Percentiles rank a stretch among this genome's conserved stretches.
Evolutionary conservation across 2,329 filamentous ascomycete species (phyloP).

Genomic region (Paraphoma sp.): DNA sequence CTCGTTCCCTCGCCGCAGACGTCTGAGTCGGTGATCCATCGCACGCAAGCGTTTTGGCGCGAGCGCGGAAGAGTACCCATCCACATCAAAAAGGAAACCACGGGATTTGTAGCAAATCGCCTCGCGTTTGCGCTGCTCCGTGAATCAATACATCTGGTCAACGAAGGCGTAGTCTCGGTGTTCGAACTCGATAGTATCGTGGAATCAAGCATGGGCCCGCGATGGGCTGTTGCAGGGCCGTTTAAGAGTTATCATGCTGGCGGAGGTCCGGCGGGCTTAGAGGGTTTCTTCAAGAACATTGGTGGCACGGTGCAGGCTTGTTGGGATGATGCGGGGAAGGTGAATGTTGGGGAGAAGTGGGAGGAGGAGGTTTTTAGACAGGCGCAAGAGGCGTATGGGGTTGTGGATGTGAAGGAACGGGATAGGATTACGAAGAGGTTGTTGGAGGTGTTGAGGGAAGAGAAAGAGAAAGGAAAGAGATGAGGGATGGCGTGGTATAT

Average conservation of each 20-base stretch:
- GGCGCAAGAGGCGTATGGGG: constrained; percentile 56
- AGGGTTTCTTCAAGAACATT: constrained; percentile 63
- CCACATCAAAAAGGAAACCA: constrained; percentile 58
- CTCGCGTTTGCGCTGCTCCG: constrained; percentile 63
- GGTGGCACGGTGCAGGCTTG: constrained; percentile 62
- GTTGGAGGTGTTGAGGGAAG: constrained; percentile 47
- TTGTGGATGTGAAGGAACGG: constrained; percentile 49
- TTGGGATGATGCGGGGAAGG: constrained; percentile 59
- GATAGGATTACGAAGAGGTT: constrained; percentile 52
- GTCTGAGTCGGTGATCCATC: constrained; percentile 42
- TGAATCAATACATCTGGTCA: constrained; percentile 63
- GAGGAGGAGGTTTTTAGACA: constrained; percentile 55
- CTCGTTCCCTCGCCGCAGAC: constrained; percentile 60
- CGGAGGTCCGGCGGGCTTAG: constrained; percentile 61
- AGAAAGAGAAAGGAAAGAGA: constrained; percentile 14
- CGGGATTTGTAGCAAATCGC: constrained; percentile 65
- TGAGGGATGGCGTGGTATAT: background rate
- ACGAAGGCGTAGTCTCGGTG: constrained; percentile 58
- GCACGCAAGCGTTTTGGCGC: constrained; percentile 57
- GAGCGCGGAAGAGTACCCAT: constrained; percentile 54
- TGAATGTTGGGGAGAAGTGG: constrained; percentile 54
- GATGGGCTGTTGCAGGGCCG: constrained; percentile 52
- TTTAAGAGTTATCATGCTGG: constrained; percentile 67
- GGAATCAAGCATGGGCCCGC: constrained; percentile 34
- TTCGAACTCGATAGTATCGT: constrained; percentile 61